Evolutionary conservation across 2,329 filamentous ascomycete species (phyloP).

Genomic region (Epichloe sp.): DNA sequence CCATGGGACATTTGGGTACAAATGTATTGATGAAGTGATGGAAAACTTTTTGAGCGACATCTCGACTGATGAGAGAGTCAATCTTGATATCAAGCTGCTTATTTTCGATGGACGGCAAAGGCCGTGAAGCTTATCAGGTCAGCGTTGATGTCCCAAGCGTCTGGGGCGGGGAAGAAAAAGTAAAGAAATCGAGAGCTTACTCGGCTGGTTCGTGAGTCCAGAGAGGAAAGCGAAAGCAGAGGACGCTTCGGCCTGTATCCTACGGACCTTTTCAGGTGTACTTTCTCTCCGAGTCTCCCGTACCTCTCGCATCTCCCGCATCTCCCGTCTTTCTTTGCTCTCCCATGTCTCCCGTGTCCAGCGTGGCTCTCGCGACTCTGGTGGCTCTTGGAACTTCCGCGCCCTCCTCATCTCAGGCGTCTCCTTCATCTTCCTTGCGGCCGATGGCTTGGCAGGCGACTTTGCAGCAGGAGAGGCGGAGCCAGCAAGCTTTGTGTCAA

Average conservation of each 20-base stretch:
- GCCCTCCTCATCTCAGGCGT: neutral
- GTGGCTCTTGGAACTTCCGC: neutral
- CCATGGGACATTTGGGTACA: conserved; percentile 2
- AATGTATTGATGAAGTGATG: neutral
- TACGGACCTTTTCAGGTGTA: neutral
- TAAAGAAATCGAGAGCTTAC: neutral
- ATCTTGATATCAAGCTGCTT: conserved; percentile 2
- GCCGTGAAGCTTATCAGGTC: neutral
- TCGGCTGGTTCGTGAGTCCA: neutral
- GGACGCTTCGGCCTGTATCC: neutral
- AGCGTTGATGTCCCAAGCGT: neutral
- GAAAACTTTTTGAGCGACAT: conserved; percentile 1
- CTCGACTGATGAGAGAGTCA: conserved; percentile 3
- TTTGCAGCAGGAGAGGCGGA: neutral
- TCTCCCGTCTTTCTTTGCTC: neutral
- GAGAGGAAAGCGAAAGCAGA: neutral
- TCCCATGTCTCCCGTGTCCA: no score
- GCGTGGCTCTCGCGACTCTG: neutral
- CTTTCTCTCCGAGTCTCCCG: neutral
- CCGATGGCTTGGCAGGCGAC: neutral
- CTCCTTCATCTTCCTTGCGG: neutral
- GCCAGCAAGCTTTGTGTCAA: neutral
- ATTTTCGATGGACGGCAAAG: conserved; percentile 2
- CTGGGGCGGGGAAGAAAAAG: neutral
- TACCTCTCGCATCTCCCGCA: neutral